Conservation (phyloP, 1,284 basidiomycete species). For the Microbotryomycetes sp. region DNA sequence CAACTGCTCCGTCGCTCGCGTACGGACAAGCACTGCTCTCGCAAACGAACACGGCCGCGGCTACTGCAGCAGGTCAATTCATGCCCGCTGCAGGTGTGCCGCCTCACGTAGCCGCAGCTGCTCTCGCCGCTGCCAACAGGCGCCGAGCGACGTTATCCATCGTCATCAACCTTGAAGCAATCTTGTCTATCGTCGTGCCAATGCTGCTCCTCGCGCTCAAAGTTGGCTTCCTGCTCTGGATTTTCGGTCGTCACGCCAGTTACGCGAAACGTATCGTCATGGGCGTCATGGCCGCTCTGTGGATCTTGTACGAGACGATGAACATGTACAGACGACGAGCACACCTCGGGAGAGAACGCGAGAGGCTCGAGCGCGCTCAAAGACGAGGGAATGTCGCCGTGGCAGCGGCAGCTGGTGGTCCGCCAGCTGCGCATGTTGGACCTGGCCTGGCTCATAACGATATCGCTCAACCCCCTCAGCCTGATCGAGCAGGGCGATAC, state of each 20-base stretch:
- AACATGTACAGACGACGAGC: slow-evolving; percentile 18
- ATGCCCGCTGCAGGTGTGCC: neutral
- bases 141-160: slow-evolving; percentile 17
- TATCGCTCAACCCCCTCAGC: neutral
- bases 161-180: slow-evolving; percentile 37
- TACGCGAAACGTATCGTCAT: slow-evolving; percentile 30
- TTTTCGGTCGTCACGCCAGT: slow-evolving; percentile 37
- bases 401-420: neutral
- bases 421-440: neutral
- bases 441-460: too few relatives aligned
- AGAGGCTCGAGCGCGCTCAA: neutral
- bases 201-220: slow-evolving; percentile 35
- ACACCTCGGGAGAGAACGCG: slow-evolving; percentile 9
- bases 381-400: neutral
- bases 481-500: too few relatives aligned
- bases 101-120: neutral
- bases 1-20: slow-evolving; percentile 10
- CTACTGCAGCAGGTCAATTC: neutral
- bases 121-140: too few relatives aligned
- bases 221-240: slow-evolving; percentile 34
- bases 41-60: neutral
- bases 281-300: slow-evolving; percentile 27
- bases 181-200: slow-evolving; percentile 33
- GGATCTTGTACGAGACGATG: slow-evolving; percentile 35
- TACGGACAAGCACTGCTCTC: slow-evolving; percentile 7